phyloP scores from a whole-genome alignment of 257 asterid species.

The Fraxinus excelsior region DNA sequence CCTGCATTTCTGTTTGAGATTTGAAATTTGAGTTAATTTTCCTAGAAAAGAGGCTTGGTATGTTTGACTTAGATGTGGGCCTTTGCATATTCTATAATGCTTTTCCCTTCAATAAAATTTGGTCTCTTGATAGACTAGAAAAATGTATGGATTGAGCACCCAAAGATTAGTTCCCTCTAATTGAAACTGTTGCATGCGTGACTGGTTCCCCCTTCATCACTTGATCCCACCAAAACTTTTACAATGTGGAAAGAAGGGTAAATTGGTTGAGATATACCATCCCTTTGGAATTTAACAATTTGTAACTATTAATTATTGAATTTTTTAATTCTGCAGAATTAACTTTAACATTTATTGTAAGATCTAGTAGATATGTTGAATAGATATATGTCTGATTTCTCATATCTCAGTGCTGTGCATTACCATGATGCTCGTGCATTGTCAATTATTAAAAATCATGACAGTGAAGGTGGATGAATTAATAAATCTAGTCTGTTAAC shows the following conservation, averaged over 20 bases:
- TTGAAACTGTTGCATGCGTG: neutral
- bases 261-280: too few species aligned
- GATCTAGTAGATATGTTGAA: neutral
- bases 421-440: neutral
- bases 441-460: too few species aligned
- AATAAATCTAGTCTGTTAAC: neutral
- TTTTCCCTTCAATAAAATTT: too few species aligned
- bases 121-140: neutral
- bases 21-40: neutral
- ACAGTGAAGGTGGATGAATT: too few species aligned
- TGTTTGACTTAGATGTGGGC: neutral
- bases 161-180: slow-evolving; percentile 11
- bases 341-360: too few species aligned
- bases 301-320: too few species aligned
- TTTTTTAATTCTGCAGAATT: too few species aligned
- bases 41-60: neutral
- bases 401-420: neutral
- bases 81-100: neutral
- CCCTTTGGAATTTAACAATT: too few species aligned
- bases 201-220: neutral
- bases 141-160: neutral
- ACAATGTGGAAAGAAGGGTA: neutral
- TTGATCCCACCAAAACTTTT: neutral
- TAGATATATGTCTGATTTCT: neutral
- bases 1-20: slow-evolving; percentile 1